Evolutionary conservation across 345 rosid genomes (phyloP).

Genomic region (Conringia planisiliqua): DNA sequence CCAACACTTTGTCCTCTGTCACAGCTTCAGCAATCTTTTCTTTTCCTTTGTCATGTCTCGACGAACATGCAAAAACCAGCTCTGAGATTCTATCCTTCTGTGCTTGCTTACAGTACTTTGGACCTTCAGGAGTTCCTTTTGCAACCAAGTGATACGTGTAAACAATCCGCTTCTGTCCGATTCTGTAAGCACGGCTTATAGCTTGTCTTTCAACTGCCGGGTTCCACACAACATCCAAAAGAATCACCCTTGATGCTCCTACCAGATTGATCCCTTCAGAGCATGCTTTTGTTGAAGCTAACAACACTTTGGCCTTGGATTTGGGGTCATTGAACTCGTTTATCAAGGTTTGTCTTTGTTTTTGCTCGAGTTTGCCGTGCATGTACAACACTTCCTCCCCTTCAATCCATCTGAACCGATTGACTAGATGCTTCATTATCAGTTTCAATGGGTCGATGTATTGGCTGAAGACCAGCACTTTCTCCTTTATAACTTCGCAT

Average conservation of each 20-base stretch:
- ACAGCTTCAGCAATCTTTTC: slow-evolving; percentile 25
- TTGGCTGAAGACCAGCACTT: slow-evolving; percentile 67
- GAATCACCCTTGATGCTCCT: slow-evolving; percentile 72
- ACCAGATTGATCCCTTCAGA: slow-evolving; percentile 70
- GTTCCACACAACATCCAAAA: slow-evolving; percentile 73
- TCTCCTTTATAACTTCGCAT: slow-evolving; percentile 41
- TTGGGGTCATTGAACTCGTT: slow-evolving; percentile 45
- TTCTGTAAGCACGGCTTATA: slow-evolving; percentile 68
- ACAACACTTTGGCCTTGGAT: slow-evolving; percentile 54
- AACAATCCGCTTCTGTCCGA: slow-evolving; percentile 58
- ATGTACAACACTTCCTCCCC: slow-evolving; percentile 47
- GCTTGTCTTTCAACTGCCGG: slow-evolving; percentile 83
- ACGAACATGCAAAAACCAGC: slow-evolving; percentile 44
- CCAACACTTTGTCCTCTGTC: slow-evolving; percentile 31
- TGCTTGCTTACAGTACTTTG: slow-evolving; percentile 49
- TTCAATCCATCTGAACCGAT: slow-evolving; percentile 38
- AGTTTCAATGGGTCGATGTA: slow-evolving; percentile 49
- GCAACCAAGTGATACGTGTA: slow-evolving; percentile 59
- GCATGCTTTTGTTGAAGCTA: slow-evolving; percentile 72
- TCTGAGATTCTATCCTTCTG: slow-evolving; percentile 49
- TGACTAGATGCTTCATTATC: slow-evolving; percentile 41
- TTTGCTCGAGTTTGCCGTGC: slow-evolving; percentile 42
- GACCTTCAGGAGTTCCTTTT: slow-evolving; percentile 49
- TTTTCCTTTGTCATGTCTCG: slow-evolving; percentile 24
- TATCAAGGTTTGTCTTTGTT: slow-evolving; percentile 47